A percentile compares a stretch with the other conserved stretches of the same genome.
Conservation (phyloP, 2,329 filamentous ascomycete genomes). For the Alternaria gaisen region DNA sequence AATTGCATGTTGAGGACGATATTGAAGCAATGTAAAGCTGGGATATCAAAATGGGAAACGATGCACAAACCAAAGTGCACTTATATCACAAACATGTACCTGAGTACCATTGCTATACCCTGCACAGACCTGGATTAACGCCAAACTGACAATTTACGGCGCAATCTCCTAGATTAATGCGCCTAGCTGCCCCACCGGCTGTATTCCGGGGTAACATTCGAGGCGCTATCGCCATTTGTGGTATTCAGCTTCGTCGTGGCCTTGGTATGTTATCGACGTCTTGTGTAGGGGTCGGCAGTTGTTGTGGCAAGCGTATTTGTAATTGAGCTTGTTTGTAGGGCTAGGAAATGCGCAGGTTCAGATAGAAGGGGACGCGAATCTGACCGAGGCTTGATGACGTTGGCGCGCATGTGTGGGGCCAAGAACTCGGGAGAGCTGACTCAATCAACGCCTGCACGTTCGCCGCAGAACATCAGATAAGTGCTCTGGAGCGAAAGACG, state of each 20-base stretch:
- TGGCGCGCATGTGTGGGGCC: not conserved
- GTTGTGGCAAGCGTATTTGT: not conserved
- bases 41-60: not conserved
- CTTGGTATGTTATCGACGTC: slow-evolving; percentile 8
- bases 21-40: not conserved
- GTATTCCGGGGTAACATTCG: slow-evolving; percentile 8
- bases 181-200: slow-evolving; percentile 15
- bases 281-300: slow-evolving; percentile 9
- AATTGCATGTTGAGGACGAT: slow-evolving; percentile 27
- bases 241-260: not conserved
- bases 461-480: not conserved
- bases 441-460: not conserved
- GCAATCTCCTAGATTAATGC: slow-evolving; percentile 13
- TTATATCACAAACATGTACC: not conserved
- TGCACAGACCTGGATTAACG: not conserved
- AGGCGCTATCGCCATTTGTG: not conserved
- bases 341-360: not conserved
- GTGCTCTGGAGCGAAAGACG: not conserved
- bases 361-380: not conserved
- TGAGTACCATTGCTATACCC: not conserved
- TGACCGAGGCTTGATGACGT: not conserved
- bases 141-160: not conserved
- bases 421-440: not conserved
- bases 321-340: not conserved
- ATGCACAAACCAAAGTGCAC: not conserved